A percentile compares a stretch with the other conserved stretches of the same genome.
Evolutionary conservation across 208 protist species (phyloP).

Genomic region (Trypanosoma avium): DNA sequence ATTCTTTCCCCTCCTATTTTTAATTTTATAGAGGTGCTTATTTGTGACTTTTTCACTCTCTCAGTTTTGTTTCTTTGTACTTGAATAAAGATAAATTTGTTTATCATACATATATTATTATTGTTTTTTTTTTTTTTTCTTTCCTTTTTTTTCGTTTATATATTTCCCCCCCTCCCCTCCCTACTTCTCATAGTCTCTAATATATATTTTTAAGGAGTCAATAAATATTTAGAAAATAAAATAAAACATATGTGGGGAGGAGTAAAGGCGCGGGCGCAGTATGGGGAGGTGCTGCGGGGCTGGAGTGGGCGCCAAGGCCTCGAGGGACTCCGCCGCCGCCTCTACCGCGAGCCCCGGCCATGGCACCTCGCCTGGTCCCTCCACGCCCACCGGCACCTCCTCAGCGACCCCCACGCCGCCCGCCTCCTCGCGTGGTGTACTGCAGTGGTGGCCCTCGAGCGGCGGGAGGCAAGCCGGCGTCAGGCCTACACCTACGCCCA

Average conservation of each 20-base stretch:
- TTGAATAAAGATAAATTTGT: too few relatives aligned
- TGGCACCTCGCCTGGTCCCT: slow-evolving; percentile 78
- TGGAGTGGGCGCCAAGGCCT: slow-evolving; percentile 74
- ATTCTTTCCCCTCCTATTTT: too few relatives aligned
- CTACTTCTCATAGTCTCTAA: too few relatives aligned
- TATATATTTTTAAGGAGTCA: too few relatives aligned
- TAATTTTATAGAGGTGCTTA: too few relatives aligned
- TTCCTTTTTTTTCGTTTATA: too few relatives aligned
- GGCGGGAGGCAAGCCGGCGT: slow-evolving; percentile 29
- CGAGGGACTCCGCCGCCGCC: slow-evolving; percentile 49
- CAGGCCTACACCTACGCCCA: slow-evolving; percentile 84
- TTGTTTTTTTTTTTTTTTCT: too few relatives aligned
- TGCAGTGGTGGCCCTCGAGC: slow-evolving; percentile 56
- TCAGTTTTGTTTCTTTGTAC: too few relatives aligned
- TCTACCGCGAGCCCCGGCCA: slow-evolving; percentile 81
- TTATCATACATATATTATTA: too few relatives aligned
- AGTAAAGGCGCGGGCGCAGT: slow-evolving; percentile 65
- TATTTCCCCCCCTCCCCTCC: too few relatives aligned
- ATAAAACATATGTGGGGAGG: slow-evolving; percentile 78
- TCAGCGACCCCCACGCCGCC: slow-evolving; percentile 80
- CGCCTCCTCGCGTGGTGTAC: slow-evolving; percentile 79
- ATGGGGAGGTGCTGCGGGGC: slow-evolving; percentile 66
- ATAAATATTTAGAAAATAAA: too few relatives aligned
- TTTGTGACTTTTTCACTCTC: too few relatives aligned
- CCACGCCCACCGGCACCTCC: slow-evolving; percentile 66